phyloP scores from a whole-genome alignment of 768 basidiomycete genomes.

The Floccularia luteovirens region DNA sequence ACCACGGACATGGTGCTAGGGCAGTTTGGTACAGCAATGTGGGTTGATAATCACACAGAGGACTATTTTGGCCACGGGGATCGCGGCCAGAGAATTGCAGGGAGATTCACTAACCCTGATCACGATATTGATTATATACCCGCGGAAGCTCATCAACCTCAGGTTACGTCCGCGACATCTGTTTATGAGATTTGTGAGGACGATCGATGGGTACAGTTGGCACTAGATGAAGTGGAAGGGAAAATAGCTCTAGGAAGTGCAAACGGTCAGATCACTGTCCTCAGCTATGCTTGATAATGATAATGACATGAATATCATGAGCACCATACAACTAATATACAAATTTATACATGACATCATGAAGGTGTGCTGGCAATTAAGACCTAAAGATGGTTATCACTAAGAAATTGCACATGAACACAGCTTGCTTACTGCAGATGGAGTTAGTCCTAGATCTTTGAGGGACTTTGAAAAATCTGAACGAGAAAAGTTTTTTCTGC shows the following conservation, averaged over 20 bases:
- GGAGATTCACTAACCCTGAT: constrained; percentile 15
- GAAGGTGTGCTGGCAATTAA: constrained; percentile 43
- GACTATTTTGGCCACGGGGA: constrained; percentile 35
- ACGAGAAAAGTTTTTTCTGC: constrained; percentile 69
- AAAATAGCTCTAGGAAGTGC: constrained; percentile 32
- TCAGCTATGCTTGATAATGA: constrained; percentile 37
- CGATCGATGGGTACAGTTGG: constrained; percentile 42
- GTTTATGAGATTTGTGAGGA: constrained; percentile 37
- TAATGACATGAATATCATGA: constrained; percentile 3
- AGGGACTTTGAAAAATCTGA: constrained; percentile 76
- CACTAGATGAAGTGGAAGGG: constrained; percentile 40
- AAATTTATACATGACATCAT: constrained; percentile 7
- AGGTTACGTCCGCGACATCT: constrained; percentile 23
- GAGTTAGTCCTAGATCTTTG: constrained; percentile 81
- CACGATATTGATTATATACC: constrained; percentile 13
- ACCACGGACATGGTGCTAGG: constrained; percentile 49
- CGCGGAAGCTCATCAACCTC: constrained; percentile 16
- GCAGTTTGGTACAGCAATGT: constrained; percentile 52
- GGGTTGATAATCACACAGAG: constrained; percentile 59
- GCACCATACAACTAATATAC: constrained; percentile 9
- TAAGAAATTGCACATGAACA: neutral
- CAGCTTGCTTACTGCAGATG: constrained; percentile 63
- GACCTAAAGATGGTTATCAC: constrained; percentile 27
- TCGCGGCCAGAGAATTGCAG: constrained; percentile 55
- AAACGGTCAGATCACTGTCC: constrained; percentile 42